Evolutionary conservation across 2,329 filamentous ascomycete genomes (phyloP), one percentile per base, ranked within the genome.

Genomic region (Fusarium mangiferae): DNA sequence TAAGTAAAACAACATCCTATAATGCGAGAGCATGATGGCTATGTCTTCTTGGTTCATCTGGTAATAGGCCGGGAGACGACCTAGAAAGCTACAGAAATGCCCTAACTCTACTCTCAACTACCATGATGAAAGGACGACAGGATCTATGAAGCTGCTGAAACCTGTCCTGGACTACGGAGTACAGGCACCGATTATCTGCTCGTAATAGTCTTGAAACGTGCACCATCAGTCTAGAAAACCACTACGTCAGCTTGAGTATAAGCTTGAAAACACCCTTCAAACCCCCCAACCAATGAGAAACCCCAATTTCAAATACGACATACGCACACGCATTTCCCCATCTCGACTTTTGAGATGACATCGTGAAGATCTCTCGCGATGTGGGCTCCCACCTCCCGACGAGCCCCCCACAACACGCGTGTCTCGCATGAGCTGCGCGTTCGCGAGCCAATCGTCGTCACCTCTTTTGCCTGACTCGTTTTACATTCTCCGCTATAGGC

Each of bases 401-500:
- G 5, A 28, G 17, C 52, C 33, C 41, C 41, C 66, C 66, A 54
- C 59, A 54, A 48, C 28, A 39, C 39, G 59, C 42, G 67, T 60
- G 30, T 41, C 35, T 45, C 14, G 35, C n/a, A 13, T 28, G n/a
- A 20, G 35, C 38, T 20, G 45, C 33, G 56, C 33, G 35, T 62
- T 33, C 28, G 38, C 7, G 18, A 41, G 46, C 67, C 66, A 70
- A 70, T 69, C 33, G 51, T 51, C 44, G 38, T 49, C 46, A 49
- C 15, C 45, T 41, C 45, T 36, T 62, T 51, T 10, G 15, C 18
- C 42, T 70, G 36, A 33, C 36, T 59, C 30, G 26, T 38, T 70
- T 65, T 70, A 17, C 41, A 59, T 10, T 35, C 7, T 39, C n/a
- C 45, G 35, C 39, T n/a, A 70, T 70, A 66, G 67, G 67, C 10